A percentile compares a stretch with the other conserved stretches of the same genome.
phyloP scores from a whole-genome alignment of 441 rosid genomes.

The Populus hybrid region DNA sequence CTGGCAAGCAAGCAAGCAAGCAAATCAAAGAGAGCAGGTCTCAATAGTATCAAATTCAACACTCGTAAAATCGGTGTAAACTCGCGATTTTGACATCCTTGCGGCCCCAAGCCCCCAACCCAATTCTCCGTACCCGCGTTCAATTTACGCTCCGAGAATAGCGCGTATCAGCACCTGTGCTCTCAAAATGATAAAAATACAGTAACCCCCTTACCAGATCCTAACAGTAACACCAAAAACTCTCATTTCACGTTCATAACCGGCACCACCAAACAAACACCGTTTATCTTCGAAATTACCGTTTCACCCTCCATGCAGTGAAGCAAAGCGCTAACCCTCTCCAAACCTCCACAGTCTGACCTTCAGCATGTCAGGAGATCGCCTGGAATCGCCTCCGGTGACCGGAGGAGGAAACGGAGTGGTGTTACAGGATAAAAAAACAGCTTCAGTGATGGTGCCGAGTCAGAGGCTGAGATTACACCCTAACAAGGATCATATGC shows the following conservation, averaged over 20 bases:
- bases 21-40: too few species aligned
- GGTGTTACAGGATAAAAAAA: slow-evolving; percentile 6
- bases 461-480: slow-evolving; percentile 63
- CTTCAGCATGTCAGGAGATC: slow-evolving; percentile 43
- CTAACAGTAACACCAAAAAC: slow-evolving; percentile 10
- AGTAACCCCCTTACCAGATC: slow-evolving; percentile 5
- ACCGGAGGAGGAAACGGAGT: slow-evolving; percentile 36
- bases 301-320: slow-evolving; percentile 23
- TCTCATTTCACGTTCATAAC: background rate
- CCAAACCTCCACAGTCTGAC: slow-evolving; percentile 3
- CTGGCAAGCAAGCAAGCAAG: too few species aligned
- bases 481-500: slow-evolving; percentile 76
- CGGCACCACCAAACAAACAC: slow-evolving; percentile 4
- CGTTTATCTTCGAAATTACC: slow-evolving; percentile 7
- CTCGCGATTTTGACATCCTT: too few species aligned
- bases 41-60: too few species aligned
- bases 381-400: slow-evolving; percentile 33
- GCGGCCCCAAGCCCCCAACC: too few species aligned
- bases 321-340: background rate
- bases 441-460: slow-evolving; percentile 13
- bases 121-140: too few species aligned
- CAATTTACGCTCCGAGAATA: background rate
- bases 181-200: background rate
- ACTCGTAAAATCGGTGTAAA: too few species aligned
- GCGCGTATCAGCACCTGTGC: background rate